Evolutionary conservation across 306 rosid species (phyloP), one percentile per base, ranked within the genome.

Genomic region (Acacia confusa): DNA sequence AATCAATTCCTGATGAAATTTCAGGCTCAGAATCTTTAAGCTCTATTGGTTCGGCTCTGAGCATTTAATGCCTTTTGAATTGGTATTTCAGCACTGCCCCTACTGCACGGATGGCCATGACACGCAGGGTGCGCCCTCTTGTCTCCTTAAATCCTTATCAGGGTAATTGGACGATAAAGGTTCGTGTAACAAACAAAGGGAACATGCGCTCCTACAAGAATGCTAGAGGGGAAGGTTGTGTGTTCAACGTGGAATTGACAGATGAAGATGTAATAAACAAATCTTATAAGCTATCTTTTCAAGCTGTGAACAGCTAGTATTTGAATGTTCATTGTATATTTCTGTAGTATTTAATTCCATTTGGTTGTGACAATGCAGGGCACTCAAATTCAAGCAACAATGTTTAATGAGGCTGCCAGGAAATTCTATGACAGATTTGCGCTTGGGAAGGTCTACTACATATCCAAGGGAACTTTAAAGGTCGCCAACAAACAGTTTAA

Each of bases 311-410:
- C 20, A 2, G 7, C 57, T 38, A 32, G 0, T 2, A 7, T 48
- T 76, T 55, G 5, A 34, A 32, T 77, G n/a, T 25, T 48, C 38
- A 24, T 7, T 38, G 73, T 20, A n/a, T 38, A 68, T 24, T 24
- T 70, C 6, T 70, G 32, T 16, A n/a, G 75, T 43, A 44, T 44
- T 44, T 70, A 25, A 70, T 24, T 41, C 19, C 22, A 70, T 44
- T 24, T 44, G 75, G 57, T 6, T 16, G 57, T 70, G 25, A 22
- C 7, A 25, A 5, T 70, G 32, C 88, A 95, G 99, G 99, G 98
- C 19, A 95, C 99, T 10, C 90, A 95, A 84, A 95, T 95, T 83
- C 99, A 93, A 84, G 99, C 99, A 74, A 95, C 99, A 1, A 95
- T 95, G 99, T 95, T 95, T 81, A 95, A 95, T 63, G 94, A 88